These are phyloP conservation scores for Acanthamoeba lenticulata DNA, from an alignment of 208 protist species.

Conservation along the genomic window DNA sequence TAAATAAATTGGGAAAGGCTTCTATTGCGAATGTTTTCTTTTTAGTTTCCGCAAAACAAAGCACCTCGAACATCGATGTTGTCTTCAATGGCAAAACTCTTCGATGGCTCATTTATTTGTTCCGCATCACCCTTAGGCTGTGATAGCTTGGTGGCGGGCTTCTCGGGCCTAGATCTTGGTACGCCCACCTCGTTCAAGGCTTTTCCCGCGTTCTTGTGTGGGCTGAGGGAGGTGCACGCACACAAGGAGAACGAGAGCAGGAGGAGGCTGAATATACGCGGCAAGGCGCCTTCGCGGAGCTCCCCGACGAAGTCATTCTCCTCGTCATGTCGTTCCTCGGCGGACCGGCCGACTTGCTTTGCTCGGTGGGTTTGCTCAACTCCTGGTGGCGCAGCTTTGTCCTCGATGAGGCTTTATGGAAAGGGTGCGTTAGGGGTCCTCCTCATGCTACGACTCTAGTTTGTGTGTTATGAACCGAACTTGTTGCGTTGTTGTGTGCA, in stretches of 20 bases:
- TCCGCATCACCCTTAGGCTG: too few relatives aligned
- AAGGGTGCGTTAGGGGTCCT: background rate
- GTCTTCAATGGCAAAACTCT: too few relatives aligned
- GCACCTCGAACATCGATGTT: too few relatives aligned
- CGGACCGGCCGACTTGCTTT: conserved; percentile 1
- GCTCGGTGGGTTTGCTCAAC: conserved; percentile 42
- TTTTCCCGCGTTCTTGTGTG: background rate
- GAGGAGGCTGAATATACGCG: background rate
- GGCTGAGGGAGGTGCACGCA: background rate
- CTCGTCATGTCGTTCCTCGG: conserved; percentile 49
- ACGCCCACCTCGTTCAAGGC: too few relatives aligned
- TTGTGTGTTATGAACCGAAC: background rate
- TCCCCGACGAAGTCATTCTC: conserved; percentile 46
- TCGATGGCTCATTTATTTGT: too few relatives aligned
- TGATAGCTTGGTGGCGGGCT: too few relatives aligned
- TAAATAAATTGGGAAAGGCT: too few relatives aligned
- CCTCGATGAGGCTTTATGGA: conserved; percentile 17
- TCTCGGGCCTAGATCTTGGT: too few relatives aligned
- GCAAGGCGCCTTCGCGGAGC: conserved; percentile 6
- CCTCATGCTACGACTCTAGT: background rate
- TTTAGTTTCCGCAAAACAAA: too few relatives aligned
- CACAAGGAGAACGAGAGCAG: background rate
- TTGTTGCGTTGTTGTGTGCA: background rate
- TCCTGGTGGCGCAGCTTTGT: conserved; percentile 21
- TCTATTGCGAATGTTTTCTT: too few relatives aligned